Evolutionary conservation across 1,284 basidiomycete genomes (phyloP), one percentile per base, ranked within the genome.

Genomic region (Puccinia novopanici): DNA sequence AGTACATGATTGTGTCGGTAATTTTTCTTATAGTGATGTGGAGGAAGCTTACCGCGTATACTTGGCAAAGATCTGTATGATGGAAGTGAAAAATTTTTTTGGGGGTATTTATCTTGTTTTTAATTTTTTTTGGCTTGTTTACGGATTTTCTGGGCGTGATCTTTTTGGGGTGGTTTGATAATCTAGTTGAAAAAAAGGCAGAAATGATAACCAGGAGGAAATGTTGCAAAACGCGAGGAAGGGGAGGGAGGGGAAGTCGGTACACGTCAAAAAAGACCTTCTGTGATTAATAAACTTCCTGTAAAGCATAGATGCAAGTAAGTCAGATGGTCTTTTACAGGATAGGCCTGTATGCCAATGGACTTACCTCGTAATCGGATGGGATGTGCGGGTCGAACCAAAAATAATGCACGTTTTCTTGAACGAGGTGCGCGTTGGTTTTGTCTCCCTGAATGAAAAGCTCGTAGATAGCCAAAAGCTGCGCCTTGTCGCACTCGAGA

Each of bases 351-450:
- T 45, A 52, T 52, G 50, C 4, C 19, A 17, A 52, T 52, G 9
- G 12, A 42, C 67, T 68, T 27, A 27, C 42, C 9, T 12, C 0
- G 67, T 68, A 68, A 27, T 68, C 42, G 1, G 22, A 0, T 27
- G 67, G 67, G 22, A 68, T 34, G 0, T 0, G 24, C 5, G 42
- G 67, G 67, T 68, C 42, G 50, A 48, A 68, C n/a, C 22, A 48
- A 68, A 45, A 68, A 27, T 48, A 68, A 50, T 68, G 67, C 4
- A 50, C 8, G 48, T 45, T 27, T 52, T 68, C 67, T 50, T 68
- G 8, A 13, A 68, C 67, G 0, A 30, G 17, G 9, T 68, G 3
- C 3, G 12, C 1, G 48, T 50, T 2, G 37, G 67, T 27, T 27
- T 1, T 4, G 1, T 68, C 22, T 15, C 40, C 27, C 13, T 48